Conservation (phyloP, 805 yeast species). For the Yamadazyma sp. region DNA sequence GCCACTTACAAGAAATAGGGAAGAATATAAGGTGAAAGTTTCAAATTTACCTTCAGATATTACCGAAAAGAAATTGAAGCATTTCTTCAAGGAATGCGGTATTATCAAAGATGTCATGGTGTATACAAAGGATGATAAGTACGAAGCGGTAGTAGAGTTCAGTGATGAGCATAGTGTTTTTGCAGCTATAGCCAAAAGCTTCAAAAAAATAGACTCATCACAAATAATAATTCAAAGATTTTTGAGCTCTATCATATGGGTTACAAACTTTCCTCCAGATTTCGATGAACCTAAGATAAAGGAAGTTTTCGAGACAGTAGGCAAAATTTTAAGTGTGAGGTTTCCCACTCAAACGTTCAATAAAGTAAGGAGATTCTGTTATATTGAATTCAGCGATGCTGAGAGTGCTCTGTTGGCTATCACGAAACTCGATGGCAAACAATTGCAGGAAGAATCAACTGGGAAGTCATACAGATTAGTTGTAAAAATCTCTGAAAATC, state of each 20-base stretch:
- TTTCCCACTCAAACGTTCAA: slow-evolving; percentile 52
- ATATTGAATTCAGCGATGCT: slow-evolving; percentile 51
- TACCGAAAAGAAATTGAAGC: slow-evolving; percentile 35
- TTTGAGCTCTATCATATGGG: slow-evolving; percentile 58
- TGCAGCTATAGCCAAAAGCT: slow-evolving; percentile 59
- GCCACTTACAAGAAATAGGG: slow-evolving; percentile 48
- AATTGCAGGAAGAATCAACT: slow-evolving; percentile 24
- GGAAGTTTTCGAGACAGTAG: slow-evolving; percentile 37
- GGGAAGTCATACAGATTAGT: slow-evolving; percentile 36
- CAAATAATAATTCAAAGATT: slow-evolving; percentile 46
- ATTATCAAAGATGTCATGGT: slow-evolving; percentile 35
- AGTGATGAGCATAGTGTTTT: slow-evolving; percentile 43
- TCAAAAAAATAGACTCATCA: slow-evolving; percentile 41
- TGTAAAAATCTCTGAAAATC: slow-evolving; percentile 64
- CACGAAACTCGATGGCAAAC: slow-evolving; percentile 34
- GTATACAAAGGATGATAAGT: slow-evolving; percentile 10
- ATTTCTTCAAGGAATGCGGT: slow-evolving; percentile 64
- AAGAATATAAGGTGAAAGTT: slow-evolving; percentile 55
- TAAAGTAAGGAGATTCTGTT: slow-evolving; percentile 61
- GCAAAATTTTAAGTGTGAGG: slow-evolving; percentile 48
- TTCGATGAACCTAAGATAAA: slow-evolving; percentile 38
- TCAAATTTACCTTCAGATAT: slow-evolving; percentile 40
- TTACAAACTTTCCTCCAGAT: slow-evolving; percentile 68
- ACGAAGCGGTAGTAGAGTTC: slow-evolving; percentile 60
- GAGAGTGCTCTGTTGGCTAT: slow-evolving; percentile 47